These are phyloP conservation scores for Pharus latifolius DNA, from an alignment of 176 grass and related monocot genomes.

Conservation along the genomic window DNA sequence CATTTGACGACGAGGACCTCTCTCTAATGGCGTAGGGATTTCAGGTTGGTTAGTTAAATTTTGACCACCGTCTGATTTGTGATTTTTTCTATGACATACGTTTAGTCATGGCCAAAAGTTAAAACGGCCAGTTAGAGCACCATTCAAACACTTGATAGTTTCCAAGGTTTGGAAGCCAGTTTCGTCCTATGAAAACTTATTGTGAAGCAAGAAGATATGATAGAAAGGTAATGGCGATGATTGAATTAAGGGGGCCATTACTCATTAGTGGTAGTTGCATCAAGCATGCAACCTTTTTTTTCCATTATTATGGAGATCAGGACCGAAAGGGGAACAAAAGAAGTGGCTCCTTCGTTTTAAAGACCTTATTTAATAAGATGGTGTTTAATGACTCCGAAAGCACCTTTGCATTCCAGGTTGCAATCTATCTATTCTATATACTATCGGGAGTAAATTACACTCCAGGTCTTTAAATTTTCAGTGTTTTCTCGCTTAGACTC, in stretches of 20 bases:
- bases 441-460: too few relatives aligned
- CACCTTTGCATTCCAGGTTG: too few relatives aligned
- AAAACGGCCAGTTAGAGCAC: too few relatives aligned
- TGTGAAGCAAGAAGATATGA: constrained; percentile 24
- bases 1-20: too few relatives aligned
- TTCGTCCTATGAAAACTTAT: constrained; percentile 8
- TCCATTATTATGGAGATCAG: background rate
- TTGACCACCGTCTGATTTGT: too few relatives aligned
- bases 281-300: constrained; percentile 12
- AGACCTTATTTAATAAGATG: background rate
- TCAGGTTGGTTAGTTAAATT: too few relatives aligned
- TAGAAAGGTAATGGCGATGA: constrained; percentile 10
- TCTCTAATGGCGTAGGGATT: too few relatives aligned
- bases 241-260: background rate
- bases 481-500: too few relatives aligned
- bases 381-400: background rate
- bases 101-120: too few relatives aligned
- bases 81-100: too few relatives aligned
- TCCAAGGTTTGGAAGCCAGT: background rate
- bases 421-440: too few relatives aligned
- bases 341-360: constrained; percentile 4
- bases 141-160: background rate
- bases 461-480: too few relatives aligned
- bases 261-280: constrained; percentile 19
- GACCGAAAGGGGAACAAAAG: background rate